Evolutionary conservation across 768 basidiomycete genomes (phyloP).

Genomic region (Gloeopeniophorella convolvens): DNA sequence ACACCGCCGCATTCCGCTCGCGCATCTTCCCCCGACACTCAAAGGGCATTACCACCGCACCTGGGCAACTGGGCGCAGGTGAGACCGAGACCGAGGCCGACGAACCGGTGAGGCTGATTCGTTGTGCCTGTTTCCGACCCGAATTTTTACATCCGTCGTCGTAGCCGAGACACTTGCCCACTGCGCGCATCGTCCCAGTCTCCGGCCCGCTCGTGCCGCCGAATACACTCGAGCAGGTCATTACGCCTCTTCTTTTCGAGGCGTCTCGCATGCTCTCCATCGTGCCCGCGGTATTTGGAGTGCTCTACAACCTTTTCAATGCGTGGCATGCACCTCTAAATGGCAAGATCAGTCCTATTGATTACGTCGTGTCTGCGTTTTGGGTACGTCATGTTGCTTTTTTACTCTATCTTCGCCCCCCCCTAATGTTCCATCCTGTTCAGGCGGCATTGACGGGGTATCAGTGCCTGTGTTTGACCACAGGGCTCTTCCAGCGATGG

Average conservation of each 20-base stretch:
- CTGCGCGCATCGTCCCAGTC: conserved; percentile 50
- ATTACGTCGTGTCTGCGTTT: conserved; percentile 60
- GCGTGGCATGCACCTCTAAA: conserved; percentile 41
- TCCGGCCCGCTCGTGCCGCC: conserved; percentile 47
- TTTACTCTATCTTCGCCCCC: not conserved
- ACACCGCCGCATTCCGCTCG: conserved; percentile 11
- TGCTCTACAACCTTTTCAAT: conserved; percentile 54
- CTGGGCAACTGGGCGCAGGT: conserved; percentile 53
- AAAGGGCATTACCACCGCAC: conserved; percentile 52
- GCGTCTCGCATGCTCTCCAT: conserved; percentile 63
- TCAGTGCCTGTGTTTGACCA: conserved; percentile 82
- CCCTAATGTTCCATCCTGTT: not conserved
- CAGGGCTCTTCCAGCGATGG: conserved; percentile 88
- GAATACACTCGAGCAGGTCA: conserved; percentile 36
- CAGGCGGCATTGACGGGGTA: conserved; percentile 82
- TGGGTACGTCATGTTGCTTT: conserved; percentile 47
- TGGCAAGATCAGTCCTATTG: conserved; percentile 37
- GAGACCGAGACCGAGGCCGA: conserved; percentile 79
- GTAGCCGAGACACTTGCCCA: conserved; percentile 58
- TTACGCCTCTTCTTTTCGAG: conserved; percentile 62
- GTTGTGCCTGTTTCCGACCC: not conserved
- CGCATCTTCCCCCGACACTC: conserved; percentile 13
- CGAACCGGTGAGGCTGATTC: conserved; percentile 53
- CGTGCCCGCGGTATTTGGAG: conserved; percentile 65
- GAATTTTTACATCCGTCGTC: conserved; percentile 3